phyloP scores from a whole-genome alignment of 1,284 basidiomycete species.

The Tylopilus sp. region DNA sequence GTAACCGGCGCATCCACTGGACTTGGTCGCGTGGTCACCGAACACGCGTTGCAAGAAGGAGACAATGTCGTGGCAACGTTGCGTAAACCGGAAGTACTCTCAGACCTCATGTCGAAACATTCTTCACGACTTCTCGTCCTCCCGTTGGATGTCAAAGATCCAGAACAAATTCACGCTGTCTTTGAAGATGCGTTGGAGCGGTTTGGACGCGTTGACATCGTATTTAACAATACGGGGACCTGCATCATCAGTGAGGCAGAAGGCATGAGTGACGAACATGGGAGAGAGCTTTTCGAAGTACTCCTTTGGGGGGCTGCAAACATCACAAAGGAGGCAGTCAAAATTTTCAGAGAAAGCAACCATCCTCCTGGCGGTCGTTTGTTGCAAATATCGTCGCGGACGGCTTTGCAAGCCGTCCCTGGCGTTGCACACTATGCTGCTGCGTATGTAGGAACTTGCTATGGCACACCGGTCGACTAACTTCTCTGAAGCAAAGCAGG shows the following conservation, averaged over 20 bases:
- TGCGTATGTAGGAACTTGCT: slow-evolving; percentile 22
- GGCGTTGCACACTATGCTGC: slow-evolving; percentile 29
- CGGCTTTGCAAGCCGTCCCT: slow-evolving; percentile 11
- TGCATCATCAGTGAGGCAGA: slow-evolving; percentile 32
- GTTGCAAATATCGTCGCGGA: slow-evolving; percentile 27
- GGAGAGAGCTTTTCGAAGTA: slow-evolving; percentile 34
- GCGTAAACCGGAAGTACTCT: slow-evolving; percentile 18
- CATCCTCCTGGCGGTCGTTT: slow-evolving; percentile 34
- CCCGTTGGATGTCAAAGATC: slow-evolving; percentile 26
- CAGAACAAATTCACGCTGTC: slow-evolving; percentile 17
- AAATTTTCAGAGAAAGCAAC: slow-evolving; percentile 40
- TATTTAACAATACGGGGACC: slow-evolving; percentile 35
- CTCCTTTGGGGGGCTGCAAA: slow-evolving; percentile 41
- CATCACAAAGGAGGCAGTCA: slow-evolving; percentile 36
- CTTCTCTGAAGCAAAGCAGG: slow-evolving; percentile 21
- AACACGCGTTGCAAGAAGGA: slow-evolving; percentile 25
- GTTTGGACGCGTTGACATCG: slow-evolving; percentile 36
- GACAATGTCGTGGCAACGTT: slow-evolving; percentile 30
- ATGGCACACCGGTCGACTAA: slow-evolving; percentile 1
- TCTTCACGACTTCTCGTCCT: slow-evolving; percentile 44
- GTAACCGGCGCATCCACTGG: slow-evolving; percentile 31
- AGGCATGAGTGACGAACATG: slow-evolving; percentile 33
- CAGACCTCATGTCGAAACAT: slow-evolving; percentile 23
- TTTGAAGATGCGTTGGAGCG: slow-evolving; percentile 26
- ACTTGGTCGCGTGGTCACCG: slow-evolving; percentile 27